These are phyloP conservation scores for Sambucus nigra DNA, from an alignment of 129 eudicot species.

Conservation along the genomic window DNA sequence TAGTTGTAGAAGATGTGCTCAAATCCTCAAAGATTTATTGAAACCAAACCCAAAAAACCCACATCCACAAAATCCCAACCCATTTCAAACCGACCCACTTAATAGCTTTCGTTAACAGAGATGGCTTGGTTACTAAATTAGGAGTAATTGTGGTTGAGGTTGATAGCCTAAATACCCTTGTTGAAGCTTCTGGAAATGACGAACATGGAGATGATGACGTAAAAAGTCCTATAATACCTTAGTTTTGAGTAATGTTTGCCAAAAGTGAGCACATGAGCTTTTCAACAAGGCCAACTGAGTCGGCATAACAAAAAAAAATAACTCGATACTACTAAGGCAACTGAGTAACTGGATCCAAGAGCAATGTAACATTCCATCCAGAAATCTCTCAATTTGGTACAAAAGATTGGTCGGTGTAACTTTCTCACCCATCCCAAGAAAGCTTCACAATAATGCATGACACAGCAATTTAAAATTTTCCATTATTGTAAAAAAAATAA, in stretches of 20 bases:
- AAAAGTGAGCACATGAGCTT: slow-evolving; percentile 49
- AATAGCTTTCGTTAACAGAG: slow-evolving; percentile 22
- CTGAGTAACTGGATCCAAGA: slow-evolving; percentile 41
- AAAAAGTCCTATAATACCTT: slow-evolving; percentile 20
- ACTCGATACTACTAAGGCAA: slow-evolving; percentile 42
- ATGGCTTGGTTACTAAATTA: slow-evolving; percentile 7
- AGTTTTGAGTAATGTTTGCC: slow-evolving; percentile 56
- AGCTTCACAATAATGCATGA: slow-evolving; percentile 60
- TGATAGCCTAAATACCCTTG: slow-evolving; percentile 4
- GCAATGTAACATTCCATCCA: slow-evolving; percentile 55
- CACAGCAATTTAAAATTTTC: slow-evolving; percentile 26
- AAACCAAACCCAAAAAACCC: too few relatives aligned
- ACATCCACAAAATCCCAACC: too few relatives aligned
- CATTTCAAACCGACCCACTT: too few relatives aligned
- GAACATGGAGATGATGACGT: slow-evolving; percentile 51
- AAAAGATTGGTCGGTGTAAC: slow-evolving; percentile 31
- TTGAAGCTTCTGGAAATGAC: slow-evolving; percentile 32
- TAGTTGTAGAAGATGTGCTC: too few relatives aligned
- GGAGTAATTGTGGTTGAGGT: slow-evolving; percentile 11
- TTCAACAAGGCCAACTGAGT: slow-evolving; percentile 53
- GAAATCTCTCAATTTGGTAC: slow-evolving; percentile 42
- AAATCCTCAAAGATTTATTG: too few relatives aligned
- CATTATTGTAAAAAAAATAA: slow-evolving; percentile 78
- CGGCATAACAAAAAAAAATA: slow-evolving; percentile 42
- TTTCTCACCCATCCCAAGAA: slow-evolving; percentile 58